phyloP scores from a whole-genome alignment of 1,284 basidiomycete genomes.

The Sanghuangporus weigelae region DNA sequence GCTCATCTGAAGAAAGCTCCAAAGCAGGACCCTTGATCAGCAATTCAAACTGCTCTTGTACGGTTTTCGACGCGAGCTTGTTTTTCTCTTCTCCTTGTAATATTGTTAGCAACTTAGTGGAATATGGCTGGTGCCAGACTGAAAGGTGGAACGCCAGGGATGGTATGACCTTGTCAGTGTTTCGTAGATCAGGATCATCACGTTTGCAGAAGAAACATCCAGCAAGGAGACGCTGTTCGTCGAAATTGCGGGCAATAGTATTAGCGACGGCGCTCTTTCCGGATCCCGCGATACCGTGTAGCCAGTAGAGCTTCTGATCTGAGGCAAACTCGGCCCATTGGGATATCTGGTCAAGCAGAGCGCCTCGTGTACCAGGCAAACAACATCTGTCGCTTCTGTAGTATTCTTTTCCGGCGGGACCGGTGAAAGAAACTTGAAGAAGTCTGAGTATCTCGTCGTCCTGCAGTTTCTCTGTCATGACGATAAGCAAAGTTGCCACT shows the following conservation, averaged over 20 bases:
- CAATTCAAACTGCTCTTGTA: conserved; percentile 7
- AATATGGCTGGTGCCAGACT: neutral
- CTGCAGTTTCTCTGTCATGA: neutral
- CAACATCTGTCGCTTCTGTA: neutral
- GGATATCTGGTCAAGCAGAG: neutral
- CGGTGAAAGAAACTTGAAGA: neutral
- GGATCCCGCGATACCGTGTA: conserved; percentile 10
- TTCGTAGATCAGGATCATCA: neutral
- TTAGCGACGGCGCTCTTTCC: conserved; percentile 13
- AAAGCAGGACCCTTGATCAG: neutral
- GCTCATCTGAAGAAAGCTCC: neutral
- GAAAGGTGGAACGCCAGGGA: conserved; percentile 2
- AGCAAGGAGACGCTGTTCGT: neutral
- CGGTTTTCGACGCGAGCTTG: neutral
- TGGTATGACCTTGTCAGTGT: neutral
- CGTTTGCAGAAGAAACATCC: conserved; percentile 12
- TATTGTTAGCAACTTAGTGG: neutral
- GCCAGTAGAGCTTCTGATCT: neutral
- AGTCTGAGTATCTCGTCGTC: neutral
- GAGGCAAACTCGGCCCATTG: neutral
- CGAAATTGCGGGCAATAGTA: neutral
- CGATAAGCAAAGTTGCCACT: neutral
- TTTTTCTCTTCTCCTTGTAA: neutral
- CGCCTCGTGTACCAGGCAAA: neutral
- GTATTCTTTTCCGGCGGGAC: neutral